Conservation (phyloP, 768 basidiomycete species). For the Mycena leptocephala region DNA sequence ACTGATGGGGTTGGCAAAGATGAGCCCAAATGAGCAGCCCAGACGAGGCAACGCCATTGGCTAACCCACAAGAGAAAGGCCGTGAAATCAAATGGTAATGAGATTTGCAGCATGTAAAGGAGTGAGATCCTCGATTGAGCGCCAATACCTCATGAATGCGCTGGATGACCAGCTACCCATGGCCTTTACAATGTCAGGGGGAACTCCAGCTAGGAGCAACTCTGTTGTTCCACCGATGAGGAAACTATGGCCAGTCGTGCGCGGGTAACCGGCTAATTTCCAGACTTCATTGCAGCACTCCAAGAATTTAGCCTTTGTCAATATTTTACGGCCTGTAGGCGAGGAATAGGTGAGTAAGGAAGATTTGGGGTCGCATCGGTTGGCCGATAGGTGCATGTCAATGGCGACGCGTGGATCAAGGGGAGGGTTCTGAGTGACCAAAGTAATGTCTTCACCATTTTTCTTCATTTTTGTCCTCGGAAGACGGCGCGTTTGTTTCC, state of each 20-base stretch:
- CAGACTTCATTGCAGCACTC: constrained; percentile 26
- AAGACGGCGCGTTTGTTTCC: constrained; percentile 43
- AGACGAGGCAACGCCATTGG: neutral
- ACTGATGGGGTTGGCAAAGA: neutral
- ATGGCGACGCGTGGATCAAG: neutral
- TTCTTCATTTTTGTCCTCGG: neutral
- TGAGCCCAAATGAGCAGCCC: neutral
- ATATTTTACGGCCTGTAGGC: neutral
- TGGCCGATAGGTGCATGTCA: neutral
- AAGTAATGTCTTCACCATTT: neutral
- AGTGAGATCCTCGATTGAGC: constrained; percentile 14
- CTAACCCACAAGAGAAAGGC: neutral
- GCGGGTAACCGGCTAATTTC: constrained; percentile 2
- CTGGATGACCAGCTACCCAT: constrained; percentile 31
- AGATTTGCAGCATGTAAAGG: constrained; percentile 38
- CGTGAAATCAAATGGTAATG: neutral
- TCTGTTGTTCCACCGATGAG: constrained; percentile 32
- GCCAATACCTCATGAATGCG: constrained; percentile 47
- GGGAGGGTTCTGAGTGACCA: neutral
- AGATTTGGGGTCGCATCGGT: neutral
- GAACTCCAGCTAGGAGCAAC: constrained; percentile 13
- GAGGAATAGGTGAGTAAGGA: neutral
- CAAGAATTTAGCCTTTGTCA: neutral
- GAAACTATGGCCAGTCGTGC: constrained; percentile 25
- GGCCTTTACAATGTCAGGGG: constrained; percentile 17